Percentiles rank a stretch among this genome's conserved stretches.
Conservation (phyloP, 495 filamentous ascomycete species). For the Astrocystis sublimbata region DNA sequence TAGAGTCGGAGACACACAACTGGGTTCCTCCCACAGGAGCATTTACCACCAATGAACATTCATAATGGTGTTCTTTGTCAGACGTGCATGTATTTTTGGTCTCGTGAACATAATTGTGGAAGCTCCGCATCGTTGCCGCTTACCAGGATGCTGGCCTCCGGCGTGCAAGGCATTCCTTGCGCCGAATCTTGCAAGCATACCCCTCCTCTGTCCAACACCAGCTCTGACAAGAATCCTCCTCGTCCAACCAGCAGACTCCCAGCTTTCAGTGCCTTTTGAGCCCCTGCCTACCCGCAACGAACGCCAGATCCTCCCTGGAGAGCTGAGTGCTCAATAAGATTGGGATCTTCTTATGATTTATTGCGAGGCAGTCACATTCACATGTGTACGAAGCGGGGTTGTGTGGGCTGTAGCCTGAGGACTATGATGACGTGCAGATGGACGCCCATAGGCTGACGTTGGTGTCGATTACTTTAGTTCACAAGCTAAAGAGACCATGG, state of each 20-base stretch:
- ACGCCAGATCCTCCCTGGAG: too few relatives aligned
- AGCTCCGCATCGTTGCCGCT: constrained; percentile 1
- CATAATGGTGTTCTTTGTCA: not conserved
- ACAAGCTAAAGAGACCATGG: not conserved
- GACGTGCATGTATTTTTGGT: constrained; percentile 2
- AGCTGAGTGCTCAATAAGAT: too few relatives aligned
- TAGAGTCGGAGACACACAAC: not conserved
- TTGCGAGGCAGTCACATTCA: not conserved
- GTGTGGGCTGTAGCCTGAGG: constrained; percentile 7
- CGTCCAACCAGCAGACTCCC: too few relatives aligned
- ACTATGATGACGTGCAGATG: not conserved
- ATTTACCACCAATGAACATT: not conserved
- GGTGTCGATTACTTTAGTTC: not conserved
- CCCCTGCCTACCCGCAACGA: too few relatives aligned
- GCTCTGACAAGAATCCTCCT: not conserved
- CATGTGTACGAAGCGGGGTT: not conserved
- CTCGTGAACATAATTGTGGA: too few relatives aligned
- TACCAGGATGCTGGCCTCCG: too few relatives aligned
- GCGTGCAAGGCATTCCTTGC: constrained; percentile 7
- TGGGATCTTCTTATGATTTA: too few relatives aligned
- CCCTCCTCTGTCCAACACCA: not conserved
- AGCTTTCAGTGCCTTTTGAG: too few relatives aligned
- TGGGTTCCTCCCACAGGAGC: not conserved
- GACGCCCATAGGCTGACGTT: not conserved
- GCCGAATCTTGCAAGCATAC: not conserved